A percentile compares a stretch with the other conserved stretches of the same genome.
Conservation (phyloP, 257 asterid genomes). For the Scutellaria galericulata region DNA sequence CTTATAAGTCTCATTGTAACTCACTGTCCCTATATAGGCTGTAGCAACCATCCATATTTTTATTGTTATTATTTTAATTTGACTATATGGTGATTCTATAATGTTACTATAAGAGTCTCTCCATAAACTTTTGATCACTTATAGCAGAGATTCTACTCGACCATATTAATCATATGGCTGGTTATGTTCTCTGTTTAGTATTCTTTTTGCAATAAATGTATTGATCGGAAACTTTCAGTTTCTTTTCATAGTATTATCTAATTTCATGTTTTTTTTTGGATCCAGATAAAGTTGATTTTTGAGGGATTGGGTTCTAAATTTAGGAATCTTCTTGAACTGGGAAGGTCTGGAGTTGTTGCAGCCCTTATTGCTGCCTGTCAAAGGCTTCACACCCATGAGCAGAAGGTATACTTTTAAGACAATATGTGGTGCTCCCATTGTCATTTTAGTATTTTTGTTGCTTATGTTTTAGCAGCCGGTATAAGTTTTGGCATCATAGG, state of each 20-base stretch:
- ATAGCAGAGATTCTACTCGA: neutral
- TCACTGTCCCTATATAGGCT: neutral
- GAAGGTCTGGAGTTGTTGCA: constrained; percentile 90
- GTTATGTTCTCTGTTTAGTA: constrained; percentile 2
- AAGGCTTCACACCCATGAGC: constrained; percentile 70
- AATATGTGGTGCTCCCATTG: constrained; percentile 12
- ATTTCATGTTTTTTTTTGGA: constrained; percentile 28
- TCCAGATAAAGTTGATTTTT: constrained; percentile 73
- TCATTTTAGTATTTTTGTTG: neutral
- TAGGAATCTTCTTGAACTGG: constrained; percentile 74
- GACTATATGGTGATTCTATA: neutral
- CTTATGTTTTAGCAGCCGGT: constrained; percentile 4
- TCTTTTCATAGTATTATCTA: constrained; percentile 28
- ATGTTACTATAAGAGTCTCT: neutral
- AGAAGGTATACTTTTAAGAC: constrained; percentile 46
- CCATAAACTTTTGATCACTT: neutral
- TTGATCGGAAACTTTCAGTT: neutral
- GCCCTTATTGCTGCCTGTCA: constrained; percentile 83
- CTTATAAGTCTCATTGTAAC: neutral
- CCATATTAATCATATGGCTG: neutral
- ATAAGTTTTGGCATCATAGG: neutral
- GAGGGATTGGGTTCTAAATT: constrained; percentile 79
- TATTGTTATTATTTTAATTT: too few relatives aligned
- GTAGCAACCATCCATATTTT: neutral
- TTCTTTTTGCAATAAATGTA: constrained; percentile 1